Evolutionary conservation across 129 eudicot genomes (phyloP), one percentile per base, ranked within the genome.

Genomic region (Chrysanthemum makinoi): DNA sequence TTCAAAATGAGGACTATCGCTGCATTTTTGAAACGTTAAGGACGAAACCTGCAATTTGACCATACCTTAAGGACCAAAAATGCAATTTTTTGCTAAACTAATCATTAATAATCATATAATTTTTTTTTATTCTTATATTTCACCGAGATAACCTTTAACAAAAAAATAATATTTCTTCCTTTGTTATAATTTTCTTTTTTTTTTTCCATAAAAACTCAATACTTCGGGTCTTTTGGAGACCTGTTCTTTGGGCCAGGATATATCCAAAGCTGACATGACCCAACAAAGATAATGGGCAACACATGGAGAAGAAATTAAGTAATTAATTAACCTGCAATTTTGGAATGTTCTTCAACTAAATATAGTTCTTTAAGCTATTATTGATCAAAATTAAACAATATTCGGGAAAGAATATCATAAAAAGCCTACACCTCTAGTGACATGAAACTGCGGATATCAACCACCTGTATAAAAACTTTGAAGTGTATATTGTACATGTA

Each of bases 231-330:
- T 35, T 35, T 59, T 59, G 65, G 13, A 33, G 12, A 49, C 46
- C 67, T 72, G 73, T 65, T 73, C 65, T 64, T 70, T 75, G 81
- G 81, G 43, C 70, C 74, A 56, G 19, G 44, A 51, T 17, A 30
- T 16, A 49, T 33, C 62, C 49, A 72, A 72, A 61, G 5, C 28
- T 16, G 22, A 10, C 43, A 72, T 62, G 68, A 13, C 68, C 61
- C 49, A 60, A 46, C 64, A 49, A 11, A 35, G 44, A 35, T 35
- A 35, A 35, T 35, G 43, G 43, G 6, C 43, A 35, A 24, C 20
- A 50, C 53, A 15, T 68, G 58, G 46, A 33, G 54, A 35, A 5
- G 44, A 6, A 35, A 6, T 35, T 35, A 35, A 35, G 14, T 24
- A 33, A 69, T 5, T 39, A 43, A 49, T 26, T 60, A 48, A 50